Evolutionary conservation across 169 alveolate species (phyloP).

Genomic region (Eimeria maxima): DNA sequence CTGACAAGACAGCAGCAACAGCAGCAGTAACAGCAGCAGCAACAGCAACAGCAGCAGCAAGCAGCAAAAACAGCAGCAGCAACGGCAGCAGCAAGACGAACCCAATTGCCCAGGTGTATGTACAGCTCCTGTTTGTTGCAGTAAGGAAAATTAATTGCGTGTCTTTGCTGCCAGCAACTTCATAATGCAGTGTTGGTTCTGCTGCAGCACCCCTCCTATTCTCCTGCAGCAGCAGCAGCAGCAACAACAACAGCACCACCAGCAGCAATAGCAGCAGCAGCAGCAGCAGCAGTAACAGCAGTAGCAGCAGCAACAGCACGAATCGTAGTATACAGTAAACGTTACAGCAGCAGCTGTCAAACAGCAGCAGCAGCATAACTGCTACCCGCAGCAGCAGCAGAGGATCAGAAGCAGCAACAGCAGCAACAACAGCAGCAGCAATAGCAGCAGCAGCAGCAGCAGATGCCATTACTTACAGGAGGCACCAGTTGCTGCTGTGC

Average conservation of each 20-base stretch:
- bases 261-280: slow-evolving; percentile 28
- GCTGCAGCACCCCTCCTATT: neutral
- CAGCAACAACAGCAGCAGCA: neutral
- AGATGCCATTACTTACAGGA: neutral
- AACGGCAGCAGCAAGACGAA: neutral
- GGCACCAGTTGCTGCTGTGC: neutral
- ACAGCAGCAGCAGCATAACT: slow-evolving; percentile 28
- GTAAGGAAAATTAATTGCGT: neutral
- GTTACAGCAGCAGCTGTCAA: neutral
- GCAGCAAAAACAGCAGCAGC: slow-evolving; percentile 32
- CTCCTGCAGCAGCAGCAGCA: slow-evolving; percentile 40
- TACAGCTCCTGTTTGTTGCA: slow-evolving; percentile 34
- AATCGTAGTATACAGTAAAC: neutral
- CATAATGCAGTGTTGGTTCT: neutral
- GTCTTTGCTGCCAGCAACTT: neutral
- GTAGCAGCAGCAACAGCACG: neutral
- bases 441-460: neutral
- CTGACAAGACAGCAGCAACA: too few species aligned
- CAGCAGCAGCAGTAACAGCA: neutral
- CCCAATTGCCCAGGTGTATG: slow-evolving; percentile 31
- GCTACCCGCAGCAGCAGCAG: too few species aligned
- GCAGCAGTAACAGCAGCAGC: neutral
- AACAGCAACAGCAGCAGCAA: neutral
- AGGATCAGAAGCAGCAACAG: slow-evolving; percentile 25
- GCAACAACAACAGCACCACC: slow-evolving; percentile 14